Conservation (phyloP, 2,329 filamentous ascomycete species). For the Pseudogymnoascus sp. region DNA sequence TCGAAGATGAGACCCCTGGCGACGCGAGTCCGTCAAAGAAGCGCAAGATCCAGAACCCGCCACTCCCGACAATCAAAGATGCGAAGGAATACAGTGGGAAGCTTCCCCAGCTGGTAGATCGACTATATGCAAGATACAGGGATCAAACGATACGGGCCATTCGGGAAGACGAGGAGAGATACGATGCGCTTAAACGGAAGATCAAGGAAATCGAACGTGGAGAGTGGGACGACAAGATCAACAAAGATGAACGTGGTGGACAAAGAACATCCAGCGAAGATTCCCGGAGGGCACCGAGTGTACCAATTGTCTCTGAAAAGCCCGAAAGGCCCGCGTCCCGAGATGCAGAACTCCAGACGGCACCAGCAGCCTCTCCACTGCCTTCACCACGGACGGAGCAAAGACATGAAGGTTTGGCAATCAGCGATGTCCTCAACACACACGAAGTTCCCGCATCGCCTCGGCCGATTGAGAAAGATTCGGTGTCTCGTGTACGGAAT, state of each 20-base stretch:
- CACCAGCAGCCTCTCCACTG: neutral
- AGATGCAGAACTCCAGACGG: neutral
- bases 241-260: conserved; percentile 18
- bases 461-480: conserved; percentile 3
- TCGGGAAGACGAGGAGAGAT: conserved; percentile 63
- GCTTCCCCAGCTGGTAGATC: conserved; percentile 62
- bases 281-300: neutral
- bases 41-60: conserved; percentile 64
- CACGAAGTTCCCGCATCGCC: neutral
- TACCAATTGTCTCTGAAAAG: neutral
- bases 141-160: conserved; percentile 64
- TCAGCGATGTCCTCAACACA: conserved; percentile 23
- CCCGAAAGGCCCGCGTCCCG: neutral
- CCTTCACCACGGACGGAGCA: conserved; percentile 10
- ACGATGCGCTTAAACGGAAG: conserved; percentile 57
- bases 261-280: conserved; percentile 7
- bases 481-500: conserved; percentile 10
- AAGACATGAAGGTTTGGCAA: conserved; percentile 21
- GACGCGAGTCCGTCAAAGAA: conserved; percentile 56
- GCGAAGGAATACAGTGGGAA: conserved; percentile 57
- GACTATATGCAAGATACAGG: conserved; percentile 69
- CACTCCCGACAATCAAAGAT: conserved; percentile 58
- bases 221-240: conserved; percentile 40
- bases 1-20: conserved; percentile 34
- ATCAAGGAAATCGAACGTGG: conserved; percentile 61